A percentile compares a stretch with the other conserved stretches of the same genome.
phyloP scores from a whole-genome alignment of 805 yeast genomes.

The Starmerella geochares region DNA sequence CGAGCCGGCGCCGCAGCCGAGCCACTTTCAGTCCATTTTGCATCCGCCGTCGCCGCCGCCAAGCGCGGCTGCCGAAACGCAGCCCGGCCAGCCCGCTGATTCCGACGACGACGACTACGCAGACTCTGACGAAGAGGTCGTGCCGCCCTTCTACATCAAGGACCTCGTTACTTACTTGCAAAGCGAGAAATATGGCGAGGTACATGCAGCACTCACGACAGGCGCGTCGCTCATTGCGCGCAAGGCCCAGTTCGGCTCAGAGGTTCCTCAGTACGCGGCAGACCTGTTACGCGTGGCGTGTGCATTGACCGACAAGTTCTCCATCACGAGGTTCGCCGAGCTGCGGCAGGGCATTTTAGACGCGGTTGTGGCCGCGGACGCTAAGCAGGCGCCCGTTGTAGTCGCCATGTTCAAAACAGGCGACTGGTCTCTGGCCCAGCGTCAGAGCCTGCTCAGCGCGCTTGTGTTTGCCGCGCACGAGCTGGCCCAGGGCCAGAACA shows the following conservation, averaged over 20 bases:
- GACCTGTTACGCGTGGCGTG: constrained; percentile 44
- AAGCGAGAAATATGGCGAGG: constrained; percentile 40
- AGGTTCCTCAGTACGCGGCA: constrained; percentile 48
- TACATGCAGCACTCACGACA: constrained; percentile 40
- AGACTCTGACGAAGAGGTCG: constrained; percentile 29
- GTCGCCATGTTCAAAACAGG: constrained; percentile 47
- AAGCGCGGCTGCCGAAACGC: too few species aligned
- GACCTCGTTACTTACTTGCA: constrained; percentile 54
- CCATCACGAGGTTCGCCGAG: constrained; percentile 52
- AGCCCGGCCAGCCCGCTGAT: too few species aligned
- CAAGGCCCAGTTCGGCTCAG: constrained; percentile 51
- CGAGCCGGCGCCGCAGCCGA: not conserved
- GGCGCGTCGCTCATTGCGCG: constrained; percentile 56
- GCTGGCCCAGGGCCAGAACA: constrained; percentile 53
- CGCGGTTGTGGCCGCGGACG: constrained; percentile 50
- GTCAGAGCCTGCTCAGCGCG: constrained; percentile 59
- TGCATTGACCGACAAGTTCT: constrained; percentile 47
- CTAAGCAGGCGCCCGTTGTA: constrained; percentile 36
- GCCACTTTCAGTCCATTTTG: constrained; percentile 1
- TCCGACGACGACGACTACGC: constrained; percentile 25
- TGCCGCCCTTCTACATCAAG: constrained; percentile 58
- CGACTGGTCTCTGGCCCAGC: constrained; percentile 71
- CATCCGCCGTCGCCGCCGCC: too few species aligned
- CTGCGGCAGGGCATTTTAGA: constrained; percentile 54
- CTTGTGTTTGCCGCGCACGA: constrained; percentile 66